These are phyloP conservation scores for Gentiana dahurica DNA, from an alignment of 257 asterid genomes.

Conservation along the genomic window DNA sequence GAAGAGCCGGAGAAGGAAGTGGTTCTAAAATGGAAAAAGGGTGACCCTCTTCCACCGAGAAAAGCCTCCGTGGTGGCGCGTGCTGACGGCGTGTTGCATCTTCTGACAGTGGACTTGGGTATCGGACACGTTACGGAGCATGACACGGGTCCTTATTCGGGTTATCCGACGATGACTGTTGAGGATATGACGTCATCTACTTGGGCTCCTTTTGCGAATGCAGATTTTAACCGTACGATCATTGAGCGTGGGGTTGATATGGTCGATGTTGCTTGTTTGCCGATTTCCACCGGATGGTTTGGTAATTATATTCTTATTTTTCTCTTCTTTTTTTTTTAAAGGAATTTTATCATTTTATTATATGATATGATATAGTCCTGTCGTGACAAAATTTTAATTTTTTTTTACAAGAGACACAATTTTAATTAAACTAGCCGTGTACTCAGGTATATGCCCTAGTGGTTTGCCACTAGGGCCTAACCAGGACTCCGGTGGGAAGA, in stretches of 20 bases:
- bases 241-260: conserved; percentile 73
- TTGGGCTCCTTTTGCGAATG: conserved; percentile 64
- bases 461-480: too few species aligned
- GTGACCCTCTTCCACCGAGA: conserved; percentile 48
- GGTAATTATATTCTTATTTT: conserved; percentile 28
- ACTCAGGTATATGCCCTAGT: too few species aligned
- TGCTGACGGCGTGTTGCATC: conserved; percentile 32
- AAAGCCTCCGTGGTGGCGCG: conserved; percentile 83
- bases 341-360: too few species aligned
- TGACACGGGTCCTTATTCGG: conserved; percentile 36
- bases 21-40: conserved; percentile 57
- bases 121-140: conserved; percentile 34
- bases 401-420: too few species aligned
- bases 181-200: conserved; percentile 73
- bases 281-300: conserved; percentile 79
- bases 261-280: conserved; percentile 73
- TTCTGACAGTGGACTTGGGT: conserved; percentile 50
- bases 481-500: too few species aligned
- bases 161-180: conserved; percentile 80
- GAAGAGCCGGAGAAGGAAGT: conserved; percentile 61
- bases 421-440: too few species aligned
- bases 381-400: not conserved
- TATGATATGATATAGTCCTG: too few species aligned
- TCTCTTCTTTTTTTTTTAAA: not conserved
- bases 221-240: conserved; percentile 77